Evolutionary conservation across 2,329 filamentous ascomycete species (phyloP).

Genomic region (Cercospora canescens): DNA sequence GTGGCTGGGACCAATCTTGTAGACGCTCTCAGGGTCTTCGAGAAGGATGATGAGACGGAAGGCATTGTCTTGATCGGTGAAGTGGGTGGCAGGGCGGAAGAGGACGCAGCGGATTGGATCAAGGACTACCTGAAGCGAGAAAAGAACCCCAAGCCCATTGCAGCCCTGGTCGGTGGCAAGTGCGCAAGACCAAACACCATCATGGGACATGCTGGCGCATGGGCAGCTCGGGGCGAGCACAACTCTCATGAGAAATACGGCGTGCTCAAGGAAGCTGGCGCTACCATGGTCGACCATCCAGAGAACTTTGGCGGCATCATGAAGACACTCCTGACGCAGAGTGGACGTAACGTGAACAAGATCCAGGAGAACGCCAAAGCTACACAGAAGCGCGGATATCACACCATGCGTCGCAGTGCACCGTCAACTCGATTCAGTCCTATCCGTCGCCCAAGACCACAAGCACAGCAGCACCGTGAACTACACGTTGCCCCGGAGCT

Average conservation of each 20-base stretch:
- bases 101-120: slow-evolving; percentile 74
- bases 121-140: slow-evolving; percentile 60
- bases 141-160: slow-evolving; percentile 70
- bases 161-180: slow-evolving; percentile 68
- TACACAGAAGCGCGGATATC: slow-evolving; percentile 51
- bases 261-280: slow-evolving; percentile 65
- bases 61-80: slow-evolving; percentile 73
- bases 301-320: slow-evolving; percentile 71
- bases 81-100: slow-evolving; percentile 67
- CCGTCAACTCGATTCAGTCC: slow-evolving; percentile 17
- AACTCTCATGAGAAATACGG: slow-evolving; percentile 65
- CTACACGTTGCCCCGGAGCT: slow-evolving; percentile 31
- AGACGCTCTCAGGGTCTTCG: slow-evolving; percentile 68
- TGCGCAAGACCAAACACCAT: slow-evolving; percentile 63
- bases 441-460: slow-evolving; percentile 9
- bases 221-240: slow-evolving; percentile 66
- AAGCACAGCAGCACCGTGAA: slow-evolving; percentile 26
- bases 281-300: slow-evolving; percentile 71
- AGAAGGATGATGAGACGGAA: slow-evolving; percentile 66
- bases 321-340: slow-evolving; percentile 58
- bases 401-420: slow-evolving; percentile 36
- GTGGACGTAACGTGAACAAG: slow-evolving; percentile 42
- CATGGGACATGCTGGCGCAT: slow-evolving; percentile 81
- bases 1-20: slow-evolving; percentile 73
- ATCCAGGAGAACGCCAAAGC: slow-evolving; percentile 37